Conservation (phyloP, 2,329 filamentous ascomycete species). For the Apiospora malaysiana region DNA sequence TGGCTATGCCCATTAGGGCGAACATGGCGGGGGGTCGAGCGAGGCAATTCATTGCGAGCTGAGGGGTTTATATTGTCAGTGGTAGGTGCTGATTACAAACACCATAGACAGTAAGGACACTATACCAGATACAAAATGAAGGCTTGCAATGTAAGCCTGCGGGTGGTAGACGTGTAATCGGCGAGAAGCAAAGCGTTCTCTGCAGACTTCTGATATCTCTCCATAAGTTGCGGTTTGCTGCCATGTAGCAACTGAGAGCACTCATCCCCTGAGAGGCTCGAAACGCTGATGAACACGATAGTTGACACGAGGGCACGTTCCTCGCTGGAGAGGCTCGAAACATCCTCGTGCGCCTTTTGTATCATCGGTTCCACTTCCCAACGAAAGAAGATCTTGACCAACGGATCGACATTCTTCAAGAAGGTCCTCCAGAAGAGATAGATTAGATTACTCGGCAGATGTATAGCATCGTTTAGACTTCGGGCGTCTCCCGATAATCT, state of each 20-base stretch:
- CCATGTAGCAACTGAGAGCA: not conserved
- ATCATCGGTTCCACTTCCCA: slow-evolving; percentile 16
- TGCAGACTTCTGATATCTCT: not conserved
- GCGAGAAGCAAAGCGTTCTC: slow-evolving; percentile 17
- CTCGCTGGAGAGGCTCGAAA: not conserved
- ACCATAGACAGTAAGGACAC: not conserved
- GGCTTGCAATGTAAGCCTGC: slow-evolving; percentile 18
- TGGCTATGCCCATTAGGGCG: slow-evolving; percentile 23
- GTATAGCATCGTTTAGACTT: no score
- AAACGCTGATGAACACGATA: not conserved
- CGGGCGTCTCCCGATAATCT: not conserved
- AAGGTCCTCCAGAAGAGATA: not conserved
- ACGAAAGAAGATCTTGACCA: slow-evolving; percentile 7
- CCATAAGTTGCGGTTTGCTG: not conserved
- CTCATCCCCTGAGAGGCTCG: not conserved
- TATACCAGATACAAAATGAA: slow-evolving; percentile 21
- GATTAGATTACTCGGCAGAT: not conserved
- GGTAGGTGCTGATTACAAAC: not conserved
- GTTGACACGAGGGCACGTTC: not conserved
- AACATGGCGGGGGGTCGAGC: slow-evolving; percentile 8
- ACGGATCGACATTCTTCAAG: slow-evolving; percentile 1
- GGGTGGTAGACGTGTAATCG: slow-evolving; percentile 8
- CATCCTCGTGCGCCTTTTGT: not conserved
- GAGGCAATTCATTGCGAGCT: slow-evolving; percentile 17
- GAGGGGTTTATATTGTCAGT: not conserved